Evolutionary conservation across 352 stramenopile species (phyloP), one percentile per base, ranked within the genome.

Genomic region (Pythium rhizo-oryzae): DNA sequence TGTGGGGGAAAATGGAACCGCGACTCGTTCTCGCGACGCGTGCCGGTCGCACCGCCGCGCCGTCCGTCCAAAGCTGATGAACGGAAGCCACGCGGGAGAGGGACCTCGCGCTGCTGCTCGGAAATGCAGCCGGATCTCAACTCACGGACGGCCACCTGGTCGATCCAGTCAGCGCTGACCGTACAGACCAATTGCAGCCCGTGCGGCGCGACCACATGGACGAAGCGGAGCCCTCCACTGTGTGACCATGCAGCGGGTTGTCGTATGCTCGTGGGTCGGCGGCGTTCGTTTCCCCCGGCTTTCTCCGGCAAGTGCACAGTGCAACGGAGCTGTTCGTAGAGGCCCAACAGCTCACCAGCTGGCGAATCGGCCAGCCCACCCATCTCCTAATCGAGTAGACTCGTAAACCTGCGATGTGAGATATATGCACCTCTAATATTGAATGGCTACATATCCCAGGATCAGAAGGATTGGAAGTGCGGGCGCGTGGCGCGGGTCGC

Each of bases 381-480:
- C 19, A 23, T 58, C 51, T 44, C 30, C 25, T 58, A 59, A 49
- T 44, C 21, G 21, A 43, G 43, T 55, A 18, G 35, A 30, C 15
- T n/a, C 11, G n/a, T n/a, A n/a, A 0, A n/a, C 59, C 59, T 59
- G 46, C 51, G 13, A 8, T 54, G 43, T 24, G 5, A 15, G 25
- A 52, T 61, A n/a, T n/a, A 37, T 37, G 23, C 8, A 44, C 64
- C 64, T 71, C 57, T 71, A 61, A 65, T 71, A 51, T 6, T 44
- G 33, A 43, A 60, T 69, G 64, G 64, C 64, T 70, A 65, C 64
- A 70, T 13, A 61, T 51, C 8, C 19, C n/a, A 25, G 23, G 21
- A 37, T 43, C 51, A 62, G 5, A 86, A 56, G 9, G 67, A 77
- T 13, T 66, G 67, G 52, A 87, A 87, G n/a, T 68, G 81, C 4